phyloP scores from a whole-genome alignment of 2,329 filamentous ascomycete species.

The Venturia nashicola region DNA sequence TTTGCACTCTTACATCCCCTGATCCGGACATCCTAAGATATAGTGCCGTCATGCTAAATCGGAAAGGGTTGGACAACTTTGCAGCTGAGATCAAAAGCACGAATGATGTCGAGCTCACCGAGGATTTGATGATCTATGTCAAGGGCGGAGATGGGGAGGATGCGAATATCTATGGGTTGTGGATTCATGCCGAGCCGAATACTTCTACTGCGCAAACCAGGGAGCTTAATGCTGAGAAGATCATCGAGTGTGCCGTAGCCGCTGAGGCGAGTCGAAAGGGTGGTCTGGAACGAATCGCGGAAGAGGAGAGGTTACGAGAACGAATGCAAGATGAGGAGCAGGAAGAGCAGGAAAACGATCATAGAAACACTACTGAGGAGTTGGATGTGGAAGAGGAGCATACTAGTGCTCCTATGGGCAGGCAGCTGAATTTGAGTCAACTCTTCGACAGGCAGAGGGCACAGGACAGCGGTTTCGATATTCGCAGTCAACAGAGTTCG shows the following conservation, averaged over 20 bases:
- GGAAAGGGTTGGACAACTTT: conserved; percentile 37
- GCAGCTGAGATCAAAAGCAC: conserved; percentile 27
- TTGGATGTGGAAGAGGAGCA: conserved; percentile 23
- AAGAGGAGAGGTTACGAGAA: not conserved
- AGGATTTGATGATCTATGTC: conserved; percentile 49
- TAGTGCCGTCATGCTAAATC: conserved; percentile 34
- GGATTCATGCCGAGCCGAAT: conserved; percentile 50
- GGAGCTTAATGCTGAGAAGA: conserved; percentile 39
- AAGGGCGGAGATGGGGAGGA: conserved; percentile 17
- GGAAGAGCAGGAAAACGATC: conserved; percentile 7
- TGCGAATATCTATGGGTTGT: conserved; percentile 42
- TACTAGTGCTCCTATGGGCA: conserved; percentile 37
- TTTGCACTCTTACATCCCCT: conserved; percentile 49
- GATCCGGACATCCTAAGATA: conserved; percentile 28
- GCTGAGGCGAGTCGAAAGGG: conserved; percentile 37
- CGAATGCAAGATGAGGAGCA: conserved; percentile 11
- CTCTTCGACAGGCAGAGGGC: conserved; percentile 43
- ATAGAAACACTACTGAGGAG: conserved; percentile 15
- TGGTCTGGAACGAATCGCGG: conserved; percentile 22
- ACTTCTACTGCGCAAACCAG: conserved; percentile 40
- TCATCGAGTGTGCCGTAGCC: conserved; percentile 41
- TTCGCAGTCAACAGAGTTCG: conserved; percentile 30
- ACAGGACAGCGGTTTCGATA: conserved; percentile 38
- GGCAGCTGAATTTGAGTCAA: conserved; percentile 40
- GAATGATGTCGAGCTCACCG: conserved; percentile 34